These are phyloP conservation scores for Fomitopsis betulina DNA, from an alignment of 1,284 basidiomycete genomes.

Conservation along the genomic window DNA sequence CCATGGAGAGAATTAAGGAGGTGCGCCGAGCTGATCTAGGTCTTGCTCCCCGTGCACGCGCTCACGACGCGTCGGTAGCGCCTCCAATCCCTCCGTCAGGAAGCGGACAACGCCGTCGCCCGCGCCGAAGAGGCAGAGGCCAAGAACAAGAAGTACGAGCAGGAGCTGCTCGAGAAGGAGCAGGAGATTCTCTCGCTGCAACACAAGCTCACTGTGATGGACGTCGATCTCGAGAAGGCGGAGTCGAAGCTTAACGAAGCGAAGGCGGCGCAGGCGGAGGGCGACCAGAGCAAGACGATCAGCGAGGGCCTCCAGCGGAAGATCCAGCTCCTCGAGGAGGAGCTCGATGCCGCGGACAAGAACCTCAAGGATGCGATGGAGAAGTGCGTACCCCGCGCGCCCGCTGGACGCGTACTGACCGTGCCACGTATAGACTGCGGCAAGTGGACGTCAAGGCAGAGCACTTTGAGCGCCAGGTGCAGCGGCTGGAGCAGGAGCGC, in stretches of 20 bases:
- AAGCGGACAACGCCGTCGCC: constrained; percentile 79
- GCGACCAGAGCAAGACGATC: constrained; percentile 70
- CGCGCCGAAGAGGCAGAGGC: constrained; percentile 85
- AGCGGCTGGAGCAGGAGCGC: constrained; percentile 86
- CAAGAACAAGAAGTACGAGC: constrained; percentile 83
- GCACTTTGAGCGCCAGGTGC: constrained; percentile 94
- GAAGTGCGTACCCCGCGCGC: constrained; percentile 57
- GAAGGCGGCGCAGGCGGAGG: constrained; percentile 71
- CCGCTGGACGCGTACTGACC: constrained; percentile 4
- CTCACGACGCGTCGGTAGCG: constrained; percentile 40
- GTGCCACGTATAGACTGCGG: constrained; percentile 61
- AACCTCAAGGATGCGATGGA: constrained; percentile 96
- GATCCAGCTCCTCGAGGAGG: constrained; percentile 90
- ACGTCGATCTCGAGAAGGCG: constrained; percentile 71
- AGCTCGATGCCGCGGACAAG: constrained; percentile 95
- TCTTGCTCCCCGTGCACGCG: not conserved
- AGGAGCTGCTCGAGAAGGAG: constrained; percentile 78
- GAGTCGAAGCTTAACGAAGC: constrained; percentile 72
- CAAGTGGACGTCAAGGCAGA: constrained; percentile 99
- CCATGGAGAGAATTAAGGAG: constrained; percentile 76
- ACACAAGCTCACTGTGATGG: constrained; percentile 71
- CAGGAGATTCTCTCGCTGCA: constrained; percentile 85
- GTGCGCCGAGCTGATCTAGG: constrained; percentile 29
- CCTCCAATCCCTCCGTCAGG: constrained; percentile 70
- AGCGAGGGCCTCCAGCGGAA: constrained; percentile 83